A percentile compares a stretch with the other conserved stretches of the same genome.
Evolutionary conservation across 192 early-diverging fungal genomes (phyloP).

Genomic region (Gamsiella multidivaricata): DNA sequence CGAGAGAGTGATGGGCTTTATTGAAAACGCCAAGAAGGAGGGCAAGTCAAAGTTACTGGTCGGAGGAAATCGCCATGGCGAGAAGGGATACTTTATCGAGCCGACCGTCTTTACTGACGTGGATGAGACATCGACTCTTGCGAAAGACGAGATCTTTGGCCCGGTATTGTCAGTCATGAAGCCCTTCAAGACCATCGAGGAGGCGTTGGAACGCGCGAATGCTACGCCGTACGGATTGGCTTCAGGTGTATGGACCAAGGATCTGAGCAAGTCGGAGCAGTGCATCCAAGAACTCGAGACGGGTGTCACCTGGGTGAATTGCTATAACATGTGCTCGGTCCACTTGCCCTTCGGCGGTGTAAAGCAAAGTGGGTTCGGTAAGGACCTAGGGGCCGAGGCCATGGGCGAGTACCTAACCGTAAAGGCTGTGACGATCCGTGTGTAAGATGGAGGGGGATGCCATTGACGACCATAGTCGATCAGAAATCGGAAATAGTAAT

Average conservation of each 20-base stretch:
- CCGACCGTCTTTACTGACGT: slow-evolving; percentile 82
- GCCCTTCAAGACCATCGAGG: slow-evolving; percentile 76
- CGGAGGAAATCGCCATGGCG: slow-evolving; percentile 70
- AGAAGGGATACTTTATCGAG: slow-evolving; percentile 80
- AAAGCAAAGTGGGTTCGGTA: slow-evolving; percentile 74
- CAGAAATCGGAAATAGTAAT: too few relatives aligned
- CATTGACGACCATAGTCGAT: too few relatives aligned
- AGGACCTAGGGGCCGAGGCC: slow-evolving; percentile 68
- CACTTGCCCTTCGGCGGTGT: slow-evolving; percentile 78
- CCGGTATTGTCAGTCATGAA: slow-evolving; percentile 82
- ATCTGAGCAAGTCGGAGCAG: slow-evolving; percentile 69
- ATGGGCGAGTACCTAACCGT: slow-evolving; percentile 61
- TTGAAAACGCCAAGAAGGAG: slow-evolving; percentile 70
- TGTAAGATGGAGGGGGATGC: slow-evolving; percentile 5
- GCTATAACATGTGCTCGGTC: slow-evolving; percentile 39
- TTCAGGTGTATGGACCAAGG: slow-evolving; percentile 79
- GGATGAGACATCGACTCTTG: slow-evolving; percentile 61
- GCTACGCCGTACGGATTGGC: slow-evolving; percentile 80
- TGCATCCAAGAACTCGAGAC: slow-evolving; percentile 44
- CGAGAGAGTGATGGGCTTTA: slow-evolving; percentile 68
- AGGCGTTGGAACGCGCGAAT: slow-evolving; percentile 77
- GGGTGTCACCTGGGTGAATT: slow-evolving; percentile 47
- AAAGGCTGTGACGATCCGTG: slow-evolving; percentile 55
- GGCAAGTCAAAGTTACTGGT: slow-evolving; percentile 61
- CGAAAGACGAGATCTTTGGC: slow-evolving; percentile 89